Percentiles rank a stretch among this genome's conserved stretches.
Evolutionary conservation across 2,329 filamentous ascomycete species (phyloP).

Genomic region (Didymella arachidicola): DNA sequence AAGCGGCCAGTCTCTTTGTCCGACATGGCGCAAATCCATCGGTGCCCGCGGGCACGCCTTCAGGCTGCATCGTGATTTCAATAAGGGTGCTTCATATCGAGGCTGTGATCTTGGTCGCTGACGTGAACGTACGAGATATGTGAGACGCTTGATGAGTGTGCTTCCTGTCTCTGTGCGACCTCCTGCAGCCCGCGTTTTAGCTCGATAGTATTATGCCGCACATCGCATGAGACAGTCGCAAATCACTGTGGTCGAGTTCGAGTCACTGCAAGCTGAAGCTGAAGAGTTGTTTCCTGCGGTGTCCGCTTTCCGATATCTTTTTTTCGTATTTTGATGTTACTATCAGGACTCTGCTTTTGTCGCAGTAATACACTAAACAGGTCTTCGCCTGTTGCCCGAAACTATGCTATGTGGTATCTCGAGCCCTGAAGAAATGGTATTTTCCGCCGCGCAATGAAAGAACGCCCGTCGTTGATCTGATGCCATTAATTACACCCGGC

Average conservation of each 20-base stretch:
- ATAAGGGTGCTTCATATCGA: neutral
- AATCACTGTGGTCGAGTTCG: neutral
- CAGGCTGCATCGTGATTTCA: neutral
- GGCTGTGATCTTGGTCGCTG: neutral
- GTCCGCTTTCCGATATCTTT: slow-evolving; percentile 27
- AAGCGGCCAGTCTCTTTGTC: slow-evolving; percentile 26
- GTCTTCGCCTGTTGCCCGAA: slow-evolving; percentile 28
- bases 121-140: neutral
- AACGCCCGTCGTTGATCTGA: slow-evolving; percentile 44
- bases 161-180: neutral
- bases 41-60: neutral
- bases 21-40: slow-evolving; percentile 9
- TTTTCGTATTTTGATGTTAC: slow-evolving; percentile 42
- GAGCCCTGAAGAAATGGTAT: slow-evolving; percentile 36
- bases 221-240: neutral
- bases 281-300: slow-evolving; percentile 26
- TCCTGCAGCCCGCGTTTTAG: neutral
- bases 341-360: slow-evolving; percentile 30
- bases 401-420: slow-evolving; percentile 37
- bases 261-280: slow-evolving; percentile 7
- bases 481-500: slow-evolving; percentile 52
- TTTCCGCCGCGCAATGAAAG: slow-evolving; percentile 35
- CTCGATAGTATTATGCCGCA: neutral
- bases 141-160: neutral
- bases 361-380: slow-evolving; percentile 36